phyloP scores from a whole-genome alignment of 768 basidiomycete species.

The Suillus clintonianus region DNA sequence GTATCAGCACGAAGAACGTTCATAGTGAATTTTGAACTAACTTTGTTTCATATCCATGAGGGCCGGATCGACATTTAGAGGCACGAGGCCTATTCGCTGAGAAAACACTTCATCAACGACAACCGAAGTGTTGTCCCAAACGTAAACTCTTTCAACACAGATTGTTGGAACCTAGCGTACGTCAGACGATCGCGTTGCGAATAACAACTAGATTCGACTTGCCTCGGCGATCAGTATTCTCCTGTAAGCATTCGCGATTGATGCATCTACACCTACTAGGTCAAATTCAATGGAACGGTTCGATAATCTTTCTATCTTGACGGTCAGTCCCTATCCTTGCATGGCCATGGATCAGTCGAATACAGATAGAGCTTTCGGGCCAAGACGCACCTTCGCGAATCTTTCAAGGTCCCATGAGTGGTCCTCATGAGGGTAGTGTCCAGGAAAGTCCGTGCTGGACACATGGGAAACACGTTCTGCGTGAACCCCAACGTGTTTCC shows the following conservation, averaged over 20 bases:
- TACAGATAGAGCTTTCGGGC: constrained; percentile 1
- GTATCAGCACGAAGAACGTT: background rate
- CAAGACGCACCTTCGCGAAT: constrained; percentile 69
- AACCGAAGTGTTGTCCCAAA: constrained; percentile 94
- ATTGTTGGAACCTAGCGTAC: constrained; percentile 78
- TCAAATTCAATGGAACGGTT: constrained; percentile 91
- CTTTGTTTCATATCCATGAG: constrained; percentile 58
- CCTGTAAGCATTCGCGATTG: constrained; percentile 92
- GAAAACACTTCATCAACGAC: constrained; percentile 93
- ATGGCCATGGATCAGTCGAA: constrained; percentile 9
- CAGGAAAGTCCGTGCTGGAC: constrained; percentile 89
- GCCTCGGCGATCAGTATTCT: constrained; percentile 95
- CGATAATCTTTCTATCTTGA: constrained; percentile 78
- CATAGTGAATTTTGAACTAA: constrained; percentile 19
- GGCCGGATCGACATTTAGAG: constrained; percentile 83
- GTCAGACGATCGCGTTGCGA: constrained; percentile 4
- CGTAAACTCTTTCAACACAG: constrained; percentile 86
- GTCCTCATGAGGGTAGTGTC: constrained; percentile 83
- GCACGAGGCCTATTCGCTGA: constrained; percentile 90
- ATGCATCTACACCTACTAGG: constrained; percentile 91
- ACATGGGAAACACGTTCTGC: constrained; percentile 78
- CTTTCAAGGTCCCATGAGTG: constrained; percentile 77
- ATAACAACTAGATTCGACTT: constrained; percentile 19
- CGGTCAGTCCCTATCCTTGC: constrained; percentile 63
- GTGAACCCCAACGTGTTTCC: constrained; percentile 64